phyloP scores from a whole-genome alignment of 164 flowering plant genomes.

The Vitis riparia region DNA sequence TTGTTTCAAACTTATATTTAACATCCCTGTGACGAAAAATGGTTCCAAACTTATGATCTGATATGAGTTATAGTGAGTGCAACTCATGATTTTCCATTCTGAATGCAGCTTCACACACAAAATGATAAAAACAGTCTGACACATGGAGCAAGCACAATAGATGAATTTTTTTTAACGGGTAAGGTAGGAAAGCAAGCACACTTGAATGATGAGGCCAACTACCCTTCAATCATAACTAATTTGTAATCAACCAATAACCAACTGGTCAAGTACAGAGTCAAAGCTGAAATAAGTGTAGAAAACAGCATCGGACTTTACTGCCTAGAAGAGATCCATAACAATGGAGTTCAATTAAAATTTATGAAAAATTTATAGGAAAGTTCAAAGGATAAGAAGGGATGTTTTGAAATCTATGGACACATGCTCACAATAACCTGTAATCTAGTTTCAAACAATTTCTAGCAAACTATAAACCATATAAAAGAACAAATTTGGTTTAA shows the following conservation, averaged over 20 bases:
- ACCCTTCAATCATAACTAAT: background rate
- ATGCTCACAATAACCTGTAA: background rate
- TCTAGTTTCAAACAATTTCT: background rate
- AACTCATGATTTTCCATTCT: too few relatives aligned
- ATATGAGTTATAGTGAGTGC: too few relatives aligned
- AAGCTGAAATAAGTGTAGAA: background rate
- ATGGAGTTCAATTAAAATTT: background rate
- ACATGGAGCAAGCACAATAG: too few relatives aligned
- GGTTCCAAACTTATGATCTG: too few relatives aligned
- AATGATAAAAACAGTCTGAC: too few relatives aligned
- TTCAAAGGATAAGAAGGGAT: too few relatives aligned
- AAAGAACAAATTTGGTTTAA: background rate
- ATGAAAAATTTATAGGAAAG: too few relatives aligned
- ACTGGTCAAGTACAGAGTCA: background rate
- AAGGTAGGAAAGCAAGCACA: background rate
- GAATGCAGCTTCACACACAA: too few relatives aligned
- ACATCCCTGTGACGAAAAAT: too few relatives aligned
- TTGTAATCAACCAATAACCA: too few relatives aligned
- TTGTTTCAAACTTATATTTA: too few relatives aligned
- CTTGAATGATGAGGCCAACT: background rate
- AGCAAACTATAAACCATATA: background rate
- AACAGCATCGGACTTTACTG: background rate
- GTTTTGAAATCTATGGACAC: too few relatives aligned
- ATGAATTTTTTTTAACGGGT: background rate
- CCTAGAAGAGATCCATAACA: background rate